Base-by-base conservation (phyloP, 495 filamentous ascomycete species). In the Neurospora sp. region DNA sequence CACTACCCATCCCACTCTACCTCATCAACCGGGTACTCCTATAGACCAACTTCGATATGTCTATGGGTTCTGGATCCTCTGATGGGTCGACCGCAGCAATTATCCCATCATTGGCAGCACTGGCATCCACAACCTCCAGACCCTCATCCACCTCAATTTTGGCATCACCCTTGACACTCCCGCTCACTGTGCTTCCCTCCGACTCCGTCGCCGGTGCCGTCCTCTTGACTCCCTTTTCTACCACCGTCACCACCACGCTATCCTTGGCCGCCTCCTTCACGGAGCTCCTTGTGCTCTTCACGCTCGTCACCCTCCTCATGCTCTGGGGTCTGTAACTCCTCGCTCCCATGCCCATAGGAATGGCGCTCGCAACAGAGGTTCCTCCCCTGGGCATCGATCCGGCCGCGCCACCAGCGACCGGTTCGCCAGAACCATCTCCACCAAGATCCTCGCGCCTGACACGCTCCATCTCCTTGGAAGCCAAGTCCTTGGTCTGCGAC, bases 381-480 rank as follows among this genome's bases (percentile, higher is more conserved):
- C 11, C 53, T 31, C 22, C 27, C 14, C 53, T 61, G 27, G 53
- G 27, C 77, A 48, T 77, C 77, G 72, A 75, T 81, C 39, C 78
- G 65, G 0, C 76, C 78, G 10, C 70, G 70, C 35, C 42, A 37
- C 46, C n/a, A 71, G 72, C 53, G 79, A 79, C 69, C 73, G 76
- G 31, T 76, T 37, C 39, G 78, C 72, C 68, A 77, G 71, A 39
- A 76, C 40, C 16, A 72, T 73, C 2, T 80, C 74, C 53, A 31
- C 22, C 22, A 0, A 82, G 78, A 10, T 80, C 79, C 70, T 84
- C 83, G 2, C 76, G 74, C 72, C 82, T 75, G 69, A 89, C 73
- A 39, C 86, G 84, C 73, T 89, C 89, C 18, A 90, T 84, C 72
- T 93, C 83, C 53, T 82, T 79, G 71, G 88, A 83, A 5, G 90